These are phyloP conservation scores for Naematelia encephala DNA, from an alignment of 768 basidiomycete genomes.

Conservation along the genomic window DNA sequence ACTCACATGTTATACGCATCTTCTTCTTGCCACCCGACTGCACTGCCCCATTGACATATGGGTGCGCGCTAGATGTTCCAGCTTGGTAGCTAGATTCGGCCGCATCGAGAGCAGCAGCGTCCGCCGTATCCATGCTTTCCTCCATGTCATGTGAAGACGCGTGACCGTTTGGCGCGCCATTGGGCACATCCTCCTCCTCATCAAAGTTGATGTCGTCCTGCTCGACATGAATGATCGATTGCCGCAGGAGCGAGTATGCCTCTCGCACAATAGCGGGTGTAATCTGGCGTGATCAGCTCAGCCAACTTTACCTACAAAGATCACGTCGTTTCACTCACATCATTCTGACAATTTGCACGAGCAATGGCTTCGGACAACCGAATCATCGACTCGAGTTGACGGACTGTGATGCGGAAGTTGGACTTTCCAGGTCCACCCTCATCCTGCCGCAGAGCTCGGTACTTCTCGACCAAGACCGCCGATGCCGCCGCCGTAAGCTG, in stretches of 20 bases:
- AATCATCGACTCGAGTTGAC: constrained; percentile 97
- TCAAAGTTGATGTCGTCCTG: constrained; percentile 97
- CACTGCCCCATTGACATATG: constrained; percentile 2
- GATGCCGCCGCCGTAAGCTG: constrained; percentile 91
- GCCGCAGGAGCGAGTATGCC: constrained; percentile 85
- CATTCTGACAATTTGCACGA: constrained; percentile 90
- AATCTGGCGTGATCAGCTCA: constrained; percentile 59
- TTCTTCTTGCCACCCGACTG: constrained; percentile 55
- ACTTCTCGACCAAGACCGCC: constrained; percentile 90
- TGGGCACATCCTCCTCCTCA: constrained; percentile 60
- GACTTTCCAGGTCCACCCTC: constrained; percentile 81
- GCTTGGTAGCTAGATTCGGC: constrained; percentile 50
- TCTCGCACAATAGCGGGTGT: constrained; percentile 91
- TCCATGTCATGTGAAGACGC: constrained; percentile 61
- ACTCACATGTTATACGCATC: constrained; percentile 75
- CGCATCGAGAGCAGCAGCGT: constrained; percentile 57
- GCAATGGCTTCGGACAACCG: constrained; percentile 96
- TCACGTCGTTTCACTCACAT: constrained; percentile 56
- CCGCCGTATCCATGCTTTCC: constrained; percentile 63
- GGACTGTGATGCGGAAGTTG: constrained; percentile 95
- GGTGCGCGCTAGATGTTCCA: not conserved
- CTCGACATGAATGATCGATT: constrained; percentile 98
- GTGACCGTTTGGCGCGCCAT: constrained; percentile 49
- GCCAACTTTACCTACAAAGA: constrained; percentile 3
- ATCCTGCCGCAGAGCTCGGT: constrained; percentile 84